phyloP scores from a whole-genome alignment of 495 filamentous ascomycete genomes.

The Penicillium ochrochloron region DNA sequence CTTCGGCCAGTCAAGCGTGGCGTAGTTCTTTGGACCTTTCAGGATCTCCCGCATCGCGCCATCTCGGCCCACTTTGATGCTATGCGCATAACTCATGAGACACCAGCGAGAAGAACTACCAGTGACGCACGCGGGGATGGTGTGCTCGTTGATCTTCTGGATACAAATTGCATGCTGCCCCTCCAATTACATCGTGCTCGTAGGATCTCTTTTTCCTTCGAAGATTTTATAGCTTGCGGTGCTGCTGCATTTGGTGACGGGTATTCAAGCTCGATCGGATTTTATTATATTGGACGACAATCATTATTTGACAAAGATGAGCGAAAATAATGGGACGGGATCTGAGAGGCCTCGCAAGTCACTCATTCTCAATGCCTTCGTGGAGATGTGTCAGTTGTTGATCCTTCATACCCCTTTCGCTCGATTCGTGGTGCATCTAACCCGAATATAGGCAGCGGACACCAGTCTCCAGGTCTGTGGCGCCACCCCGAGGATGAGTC shows the following conservation, averaged over 20 bases:
- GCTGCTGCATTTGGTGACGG: neutral
- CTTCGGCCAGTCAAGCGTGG: slow-evolving; percentile 9
- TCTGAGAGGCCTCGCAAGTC: slow-evolving; percentile 43
- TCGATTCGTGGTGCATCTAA: neutral
- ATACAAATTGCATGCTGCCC: slow-evolving; percentile 14
- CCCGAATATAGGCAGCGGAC: slow-evolving; percentile 47
- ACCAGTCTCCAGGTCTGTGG: slow-evolving; percentile 60
- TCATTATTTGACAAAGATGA: slow-evolving; percentile 13
- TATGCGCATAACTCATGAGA: slow-evolving; percentile 22
- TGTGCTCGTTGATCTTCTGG: slow-evolving; percentile 18
- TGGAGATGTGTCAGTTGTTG: slow-evolving; percentile 52
- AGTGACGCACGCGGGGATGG: slow-evolving; percentile 24
- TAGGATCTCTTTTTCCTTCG: neutral
- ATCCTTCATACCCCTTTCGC: neutral
- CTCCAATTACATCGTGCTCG: slow-evolving; percentile 3
- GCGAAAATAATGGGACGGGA: slow-evolving; percentile 6
- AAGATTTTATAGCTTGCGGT: neutral
- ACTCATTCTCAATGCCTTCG: slow-evolving; percentile 64
- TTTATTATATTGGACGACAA: neutral
- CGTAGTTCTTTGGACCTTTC: neutral
- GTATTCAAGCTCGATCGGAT: neutral
- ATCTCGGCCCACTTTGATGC: slow-evolving; percentile 50
- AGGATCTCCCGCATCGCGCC: slow-evolving; percentile 36
- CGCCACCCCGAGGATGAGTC: slow-evolving; percentile 58
- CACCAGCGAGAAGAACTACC: neutral